phyloP scores from a whole-genome alignment of 164 flowering plant species.

The Vitis riparia region DNA sequence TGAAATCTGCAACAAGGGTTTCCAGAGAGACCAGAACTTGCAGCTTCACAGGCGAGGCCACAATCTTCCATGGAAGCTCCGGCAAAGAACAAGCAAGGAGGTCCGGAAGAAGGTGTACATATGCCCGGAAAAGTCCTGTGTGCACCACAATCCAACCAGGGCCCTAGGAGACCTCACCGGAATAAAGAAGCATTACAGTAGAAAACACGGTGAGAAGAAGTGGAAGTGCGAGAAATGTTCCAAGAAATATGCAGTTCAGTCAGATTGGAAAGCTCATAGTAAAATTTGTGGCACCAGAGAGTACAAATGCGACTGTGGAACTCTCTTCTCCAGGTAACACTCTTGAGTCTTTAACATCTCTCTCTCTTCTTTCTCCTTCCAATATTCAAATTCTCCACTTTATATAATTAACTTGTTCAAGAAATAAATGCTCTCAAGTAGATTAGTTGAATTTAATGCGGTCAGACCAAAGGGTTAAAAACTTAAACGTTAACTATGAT shows the following conservation, averaged over 20 bases:
- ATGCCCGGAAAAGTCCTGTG: slow-evolving; percentile 73
- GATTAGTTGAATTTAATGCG: slow-evolving; percentile 17
- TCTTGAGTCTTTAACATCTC: background rate
- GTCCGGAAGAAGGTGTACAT: slow-evolving; percentile 64
- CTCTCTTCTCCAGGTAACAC: slow-evolving; percentile 69
- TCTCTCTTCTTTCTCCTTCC: background rate
- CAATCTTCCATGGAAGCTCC: slow-evolving; percentile 73
- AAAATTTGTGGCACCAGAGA: slow-evolving; percentile 77
- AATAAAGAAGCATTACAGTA: slow-evolving; percentile 71
- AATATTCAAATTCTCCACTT: slow-evolving; percentile 1
- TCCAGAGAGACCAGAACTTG: slow-evolving; percentile 78
- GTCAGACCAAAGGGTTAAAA: no score
- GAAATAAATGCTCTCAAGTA: slow-evolving; percentile 22
- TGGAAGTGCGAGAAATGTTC: slow-evolving; percentile 83
- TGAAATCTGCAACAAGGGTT: slow-evolving; percentile 79
- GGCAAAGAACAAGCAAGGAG: slow-evolving; percentile 51
- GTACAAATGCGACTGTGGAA: slow-evolving; percentile 81
- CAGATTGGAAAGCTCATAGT: slow-evolving; percentile 85
- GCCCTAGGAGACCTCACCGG: slow-evolving; percentile 86
- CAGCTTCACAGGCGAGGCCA: slow-evolving; percentile 71
- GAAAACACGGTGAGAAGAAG: slow-evolving; percentile 86
- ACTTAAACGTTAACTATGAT: background rate
- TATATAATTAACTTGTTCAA: slow-evolving; percentile 7
- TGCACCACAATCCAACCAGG: slow-evolving; percentile 67
- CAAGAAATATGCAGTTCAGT: slow-evolving; percentile 79